phyloP scores from a whole-genome alignment of 768 basidiomycete genomes.

The Crucibulum laeve region DNA sequence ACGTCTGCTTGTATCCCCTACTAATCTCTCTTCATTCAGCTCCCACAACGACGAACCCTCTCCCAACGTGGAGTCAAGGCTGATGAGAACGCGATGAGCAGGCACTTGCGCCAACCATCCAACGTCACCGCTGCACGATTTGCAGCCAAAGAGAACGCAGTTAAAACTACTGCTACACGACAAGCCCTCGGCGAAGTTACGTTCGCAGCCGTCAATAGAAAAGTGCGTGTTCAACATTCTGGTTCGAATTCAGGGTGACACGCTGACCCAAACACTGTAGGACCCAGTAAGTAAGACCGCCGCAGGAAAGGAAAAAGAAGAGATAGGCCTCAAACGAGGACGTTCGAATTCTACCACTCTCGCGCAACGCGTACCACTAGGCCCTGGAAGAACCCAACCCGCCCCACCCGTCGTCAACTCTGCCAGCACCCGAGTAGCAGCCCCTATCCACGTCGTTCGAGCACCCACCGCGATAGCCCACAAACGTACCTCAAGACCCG shows the following conservation, averaged over 20 bases:
- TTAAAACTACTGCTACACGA: conserved; percentile 61
- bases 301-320: conserved; percentile 65
- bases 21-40: conserved; percentile 29
- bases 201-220: conserved; percentile 71
- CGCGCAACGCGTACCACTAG: conserved; percentile 68
- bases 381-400: conserved; percentile 47
- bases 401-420: conserved; percentile 38
- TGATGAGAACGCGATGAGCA: conserved; percentile 76
- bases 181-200: conserved; percentile 81
- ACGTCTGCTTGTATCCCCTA: conserved; percentile 8
- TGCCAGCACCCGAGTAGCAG: conserved; percentile 31
- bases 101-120: conserved; percentile 61
- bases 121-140: conserved; percentile 47
- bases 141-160: conserved; percentile 39
- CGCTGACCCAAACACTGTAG: conserved; percentile 22
- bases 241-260: conserved; percentile 1
- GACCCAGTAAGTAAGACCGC: conserved; percentile 43
- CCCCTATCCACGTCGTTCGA: conserved; percentile 19
- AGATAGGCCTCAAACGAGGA: conserved; percentile 57
- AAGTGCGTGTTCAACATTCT: conserved; percentile 39
- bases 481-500: conserved; percentile 38
- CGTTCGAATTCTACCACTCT: conserved; percentile 61
- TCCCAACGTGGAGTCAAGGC: conserved; percentile 65
- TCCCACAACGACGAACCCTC: conserved; percentile 64
- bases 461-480: conserved; percentile 19